phyloP scores from a whole-genome alignment of 2,329 filamentous ascomycete species.

The Beauveria asiatica region DNA sequence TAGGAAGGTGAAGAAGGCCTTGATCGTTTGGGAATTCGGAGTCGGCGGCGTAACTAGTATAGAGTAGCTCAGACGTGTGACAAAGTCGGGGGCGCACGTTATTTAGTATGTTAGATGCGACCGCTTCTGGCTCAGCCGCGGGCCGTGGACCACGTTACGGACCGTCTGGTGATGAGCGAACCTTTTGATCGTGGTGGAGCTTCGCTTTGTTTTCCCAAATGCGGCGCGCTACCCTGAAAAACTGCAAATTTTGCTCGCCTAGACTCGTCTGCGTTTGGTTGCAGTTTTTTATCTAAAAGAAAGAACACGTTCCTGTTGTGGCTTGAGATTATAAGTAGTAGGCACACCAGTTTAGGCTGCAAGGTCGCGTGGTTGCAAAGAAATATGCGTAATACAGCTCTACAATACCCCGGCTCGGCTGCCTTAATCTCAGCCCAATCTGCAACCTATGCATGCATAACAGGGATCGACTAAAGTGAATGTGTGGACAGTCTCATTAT shows the following conservation, averaged over 20 bases:
- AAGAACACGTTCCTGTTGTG: too few species aligned
- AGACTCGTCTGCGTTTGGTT: too few species aligned
- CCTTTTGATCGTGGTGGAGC: constrained; percentile 2
- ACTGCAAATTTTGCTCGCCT: background rate
- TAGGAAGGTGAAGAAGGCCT: background rate
- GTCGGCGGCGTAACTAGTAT: background rate
- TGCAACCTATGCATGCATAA: background rate
- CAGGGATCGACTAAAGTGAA: too few species aligned
- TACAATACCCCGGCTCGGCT: too few species aligned
- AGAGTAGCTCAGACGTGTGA: constrained; percentile 1
- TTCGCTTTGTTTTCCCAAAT: background rate
- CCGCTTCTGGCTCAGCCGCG: background rate
- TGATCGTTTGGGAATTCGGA: background rate
- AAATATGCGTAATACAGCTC: too few species aligned
- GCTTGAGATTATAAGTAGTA: too few species aligned
- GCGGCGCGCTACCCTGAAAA: background rate
- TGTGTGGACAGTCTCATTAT: background rate
- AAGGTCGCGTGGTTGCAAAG: too few species aligned
- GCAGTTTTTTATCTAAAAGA: too few species aligned
- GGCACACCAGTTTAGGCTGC: too few species aligned
- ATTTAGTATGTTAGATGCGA: background rate
- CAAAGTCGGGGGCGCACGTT: background rate
- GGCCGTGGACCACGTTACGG: background rate
- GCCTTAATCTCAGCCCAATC: background rate
- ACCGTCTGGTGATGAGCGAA: background rate